A percentile compares a stretch with the other conserved stretches of the same genome.
Evolutionary conservation across 2,329 filamentous ascomycete genomes (phyloP).

Genomic region (Chalaropsis thielavioides): DNA sequence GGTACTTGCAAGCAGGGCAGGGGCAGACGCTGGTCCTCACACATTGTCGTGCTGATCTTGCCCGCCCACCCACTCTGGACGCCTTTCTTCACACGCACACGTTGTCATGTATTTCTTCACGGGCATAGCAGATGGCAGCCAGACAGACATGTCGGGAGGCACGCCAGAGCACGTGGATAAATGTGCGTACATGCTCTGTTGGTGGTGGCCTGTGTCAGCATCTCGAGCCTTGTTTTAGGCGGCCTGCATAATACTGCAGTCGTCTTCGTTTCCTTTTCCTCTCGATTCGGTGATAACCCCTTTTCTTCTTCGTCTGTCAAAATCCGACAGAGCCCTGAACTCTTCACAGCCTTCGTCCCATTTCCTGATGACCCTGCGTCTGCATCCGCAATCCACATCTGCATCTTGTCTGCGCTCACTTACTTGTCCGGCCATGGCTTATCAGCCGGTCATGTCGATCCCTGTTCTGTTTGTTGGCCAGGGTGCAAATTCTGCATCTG

Average conservation of each 20-base stretch:
- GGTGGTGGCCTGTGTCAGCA: neutral
- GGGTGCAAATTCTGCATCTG: neutral
- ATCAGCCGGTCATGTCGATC: neutral
- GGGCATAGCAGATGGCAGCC: no score
- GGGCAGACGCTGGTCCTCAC: no score
- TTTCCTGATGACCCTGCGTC: neutral
- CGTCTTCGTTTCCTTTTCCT: neutral
- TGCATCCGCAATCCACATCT: neutral
- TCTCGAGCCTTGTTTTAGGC: neutral
- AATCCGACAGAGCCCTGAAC: neutral
- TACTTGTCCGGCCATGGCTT: neutral
- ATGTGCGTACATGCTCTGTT: neutral
- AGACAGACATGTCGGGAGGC: neutral
- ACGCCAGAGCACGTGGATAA: neutral
- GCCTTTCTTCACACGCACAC: no score
- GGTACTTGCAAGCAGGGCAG: no score
- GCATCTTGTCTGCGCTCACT: neutral
- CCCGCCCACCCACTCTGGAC: no score
- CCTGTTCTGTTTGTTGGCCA: neutral
- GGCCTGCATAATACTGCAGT: no score
- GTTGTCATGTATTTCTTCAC: no score
- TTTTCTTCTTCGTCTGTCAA: neutral
- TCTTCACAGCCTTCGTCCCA: neutral
- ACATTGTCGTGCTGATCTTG: no score
- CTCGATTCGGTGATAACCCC: neutral